Evolutionary conservation across 139 green algal species (phyloP).

Genomic region (Coccomyxa sp.): DNA sequence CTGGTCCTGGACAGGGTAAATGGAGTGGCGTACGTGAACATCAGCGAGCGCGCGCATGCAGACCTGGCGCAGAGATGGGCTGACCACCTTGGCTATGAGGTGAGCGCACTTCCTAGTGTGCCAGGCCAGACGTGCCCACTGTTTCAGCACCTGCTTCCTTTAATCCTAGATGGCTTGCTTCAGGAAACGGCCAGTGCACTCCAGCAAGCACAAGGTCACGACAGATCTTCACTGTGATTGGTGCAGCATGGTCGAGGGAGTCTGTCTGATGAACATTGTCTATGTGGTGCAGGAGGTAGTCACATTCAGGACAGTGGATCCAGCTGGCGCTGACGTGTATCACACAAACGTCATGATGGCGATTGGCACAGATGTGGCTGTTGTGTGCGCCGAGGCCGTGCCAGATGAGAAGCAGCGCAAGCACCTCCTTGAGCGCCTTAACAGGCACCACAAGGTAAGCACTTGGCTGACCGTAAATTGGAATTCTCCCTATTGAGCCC

Average conservation of each 20-base stretch:
- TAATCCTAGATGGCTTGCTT: too few species aligned
- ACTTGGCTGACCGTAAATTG: neutral
- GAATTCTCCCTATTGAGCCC: neutral
- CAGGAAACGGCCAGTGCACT: too few species aligned
- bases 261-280: neutral
- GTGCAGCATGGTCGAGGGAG: too few species aligned
- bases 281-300: conserved; percentile 49
- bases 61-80: conserved; percentile 33
- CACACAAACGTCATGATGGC: conserved; percentile 99
- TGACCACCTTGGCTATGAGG: conserved; percentile 60
- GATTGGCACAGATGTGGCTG: conserved; percentile 82
- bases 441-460: conserved; percentile 37
- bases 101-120: neutral
- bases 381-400: conserved; percentile 86
- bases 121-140: neutral
- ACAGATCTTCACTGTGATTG: too few species aligned
- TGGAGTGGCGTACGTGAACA: conserved; percentile 82
- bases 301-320: conserved; percentile 57
- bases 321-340: conserved; percentile 71
- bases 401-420: conserved; percentile 60
- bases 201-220: too few species aligned
- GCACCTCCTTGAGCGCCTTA: conserved; percentile 54
- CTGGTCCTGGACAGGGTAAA: conserved; percentile 89
- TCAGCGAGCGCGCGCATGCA: conserved; percentile 77
- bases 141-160: too few species aligned